Evolutionary conservation across 1,284 basidiomycete genomes (phyloP).

Genomic region (Meira miltonrushii): DNA sequence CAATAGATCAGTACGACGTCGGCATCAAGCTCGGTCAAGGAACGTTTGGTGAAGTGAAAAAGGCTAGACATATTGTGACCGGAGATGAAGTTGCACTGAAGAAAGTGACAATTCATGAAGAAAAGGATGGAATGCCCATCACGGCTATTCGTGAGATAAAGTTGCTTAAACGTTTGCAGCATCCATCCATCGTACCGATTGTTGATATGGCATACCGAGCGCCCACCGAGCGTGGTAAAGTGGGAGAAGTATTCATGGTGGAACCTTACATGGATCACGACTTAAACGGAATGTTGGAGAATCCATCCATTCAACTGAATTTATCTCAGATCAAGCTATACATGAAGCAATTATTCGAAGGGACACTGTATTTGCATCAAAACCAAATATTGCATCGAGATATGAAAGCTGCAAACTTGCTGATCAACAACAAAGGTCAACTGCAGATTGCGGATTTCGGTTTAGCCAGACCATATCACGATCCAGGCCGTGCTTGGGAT

Average conservation of each 20-base stretch:
- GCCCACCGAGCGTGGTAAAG: constrained; percentile 45
- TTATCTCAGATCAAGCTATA: constrained; percentile 77
- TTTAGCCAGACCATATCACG: constrained; percentile 65
- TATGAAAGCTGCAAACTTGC: constrained; percentile 95
- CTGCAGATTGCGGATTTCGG: constrained; percentile 82
- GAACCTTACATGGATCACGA: constrained; percentile 99
- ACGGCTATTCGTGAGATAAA: constrained; percentile 98
- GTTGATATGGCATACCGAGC: constrained; percentile 73
- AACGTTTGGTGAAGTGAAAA: constrained; percentile 53
- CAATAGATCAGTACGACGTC: constrained; percentile 44
- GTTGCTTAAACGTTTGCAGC: constrained; percentile 81
- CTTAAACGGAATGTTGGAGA: constrained; percentile 82
- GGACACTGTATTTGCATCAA: constrained; percentile 91
- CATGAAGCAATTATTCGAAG: constrained; percentile 89
- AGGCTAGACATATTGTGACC: constrained; percentile 54
- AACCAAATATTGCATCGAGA: constrained; percentile 95
- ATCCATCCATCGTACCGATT: constrained; percentile 79
- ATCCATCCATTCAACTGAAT: constrained; percentile 55
- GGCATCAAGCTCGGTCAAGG: constrained; percentile 47
- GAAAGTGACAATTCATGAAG: constrained; percentile 89
- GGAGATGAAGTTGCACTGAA: constrained; percentile 78
- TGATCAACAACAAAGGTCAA: constrained; percentile 69
- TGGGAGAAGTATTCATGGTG: constrained; percentile 81
- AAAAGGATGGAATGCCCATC: constrained; percentile 90
- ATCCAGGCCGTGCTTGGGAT: constrained; percentile 24